Evolutionary conservation across 768 basidiomycete species (phyloP).

Genomic region (Coprinellus micaceus): DNA sequence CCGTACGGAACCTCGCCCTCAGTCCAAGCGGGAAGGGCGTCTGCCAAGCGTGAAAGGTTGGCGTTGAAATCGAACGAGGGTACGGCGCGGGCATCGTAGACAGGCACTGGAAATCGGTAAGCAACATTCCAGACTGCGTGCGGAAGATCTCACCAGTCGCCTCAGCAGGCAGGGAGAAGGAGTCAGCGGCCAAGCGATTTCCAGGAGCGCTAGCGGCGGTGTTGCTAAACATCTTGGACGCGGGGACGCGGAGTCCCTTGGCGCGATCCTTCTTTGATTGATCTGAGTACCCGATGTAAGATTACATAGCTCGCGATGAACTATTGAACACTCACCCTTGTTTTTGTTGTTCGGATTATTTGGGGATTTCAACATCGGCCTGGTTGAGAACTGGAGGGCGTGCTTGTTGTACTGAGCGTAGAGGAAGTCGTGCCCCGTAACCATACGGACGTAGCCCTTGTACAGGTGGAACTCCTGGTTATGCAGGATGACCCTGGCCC

Average conservation of each 20-base stretch:
- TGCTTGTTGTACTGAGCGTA: neutral
- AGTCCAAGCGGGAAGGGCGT: neutral
- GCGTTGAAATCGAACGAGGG: neutral
- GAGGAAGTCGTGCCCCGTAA: neutral
- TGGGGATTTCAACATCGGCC: neutral
- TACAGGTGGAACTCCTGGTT: slow-evolving; percentile 7
- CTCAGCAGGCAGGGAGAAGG: neutral
- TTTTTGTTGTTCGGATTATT: neutral
- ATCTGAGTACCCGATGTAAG: neutral
- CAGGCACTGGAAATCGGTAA: neutral
- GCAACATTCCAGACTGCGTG: neutral
- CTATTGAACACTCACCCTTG: neutral
- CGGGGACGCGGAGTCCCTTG: neutral
- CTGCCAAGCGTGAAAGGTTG: neutral
- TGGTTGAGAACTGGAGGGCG: neutral
- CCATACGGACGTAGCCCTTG: neutral
- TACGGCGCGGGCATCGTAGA: neutral
- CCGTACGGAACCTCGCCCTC: slow-evolving; percentile 1
- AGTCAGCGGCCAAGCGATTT: neutral
- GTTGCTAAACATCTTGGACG: neutral
- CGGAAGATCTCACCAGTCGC: neutral
- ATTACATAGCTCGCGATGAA: neutral
- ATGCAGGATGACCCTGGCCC: neutral
- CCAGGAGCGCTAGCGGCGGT: neutral
- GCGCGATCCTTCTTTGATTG: neutral